Conservation (phyloP, 1,284 basidiomycete genomes). For the Cryptococcus amylolentus region DNA sequence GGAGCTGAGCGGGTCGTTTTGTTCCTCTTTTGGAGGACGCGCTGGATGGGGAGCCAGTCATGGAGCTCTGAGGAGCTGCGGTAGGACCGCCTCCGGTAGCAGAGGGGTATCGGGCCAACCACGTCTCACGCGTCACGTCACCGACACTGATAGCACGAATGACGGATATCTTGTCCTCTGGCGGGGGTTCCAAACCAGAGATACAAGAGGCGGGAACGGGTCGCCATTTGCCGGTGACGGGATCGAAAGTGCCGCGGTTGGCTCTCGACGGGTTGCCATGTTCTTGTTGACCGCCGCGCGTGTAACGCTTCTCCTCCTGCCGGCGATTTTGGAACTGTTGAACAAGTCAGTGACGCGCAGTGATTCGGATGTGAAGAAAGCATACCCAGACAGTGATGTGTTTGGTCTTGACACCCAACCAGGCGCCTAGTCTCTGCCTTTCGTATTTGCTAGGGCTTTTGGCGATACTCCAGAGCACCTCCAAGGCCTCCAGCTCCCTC, state of each 20-base stretch:
- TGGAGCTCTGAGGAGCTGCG: neutral
- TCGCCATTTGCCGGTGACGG: slow-evolving; percentile 26
- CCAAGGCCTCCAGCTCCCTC: slow-evolving; percentile 17
- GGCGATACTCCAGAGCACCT: slow-evolving; percentile 22
- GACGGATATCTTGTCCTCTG: slow-evolving; percentile 15
- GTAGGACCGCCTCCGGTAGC: neutral
- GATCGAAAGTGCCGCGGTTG: slow-evolving; percentile 23
- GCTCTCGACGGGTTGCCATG: slow-evolving; percentile 16
- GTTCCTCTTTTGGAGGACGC: neutral
- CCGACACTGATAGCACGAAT: slow-evolving; percentile 19
- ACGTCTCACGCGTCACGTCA: slow-evolving; percentile 21
- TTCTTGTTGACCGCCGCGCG: slow-evolving; percentile 10
- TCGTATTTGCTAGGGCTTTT: slow-evolving; percentile 24
- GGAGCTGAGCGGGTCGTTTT: neutral
- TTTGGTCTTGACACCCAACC: slow-evolving; percentile 26
- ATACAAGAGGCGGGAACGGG: slow-evolving; percentile 22
- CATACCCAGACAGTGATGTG: slow-evolving; percentile 25
- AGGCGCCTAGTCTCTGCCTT: slow-evolving; percentile 23
- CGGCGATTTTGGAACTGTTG: slow-evolving; percentile 25
- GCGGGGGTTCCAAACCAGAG: slow-evolving; percentile 22
- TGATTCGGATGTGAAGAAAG: neutral
- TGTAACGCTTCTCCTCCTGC: slow-evolving; percentile 23
- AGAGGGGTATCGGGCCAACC: slow-evolving; percentile 14
- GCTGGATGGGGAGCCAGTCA: neutral
- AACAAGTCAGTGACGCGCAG: neutral